Base-by-base conservation (phyloP, 2,329 filamentous ascomycete species). In the Aureobasidium sp. region DNA sequence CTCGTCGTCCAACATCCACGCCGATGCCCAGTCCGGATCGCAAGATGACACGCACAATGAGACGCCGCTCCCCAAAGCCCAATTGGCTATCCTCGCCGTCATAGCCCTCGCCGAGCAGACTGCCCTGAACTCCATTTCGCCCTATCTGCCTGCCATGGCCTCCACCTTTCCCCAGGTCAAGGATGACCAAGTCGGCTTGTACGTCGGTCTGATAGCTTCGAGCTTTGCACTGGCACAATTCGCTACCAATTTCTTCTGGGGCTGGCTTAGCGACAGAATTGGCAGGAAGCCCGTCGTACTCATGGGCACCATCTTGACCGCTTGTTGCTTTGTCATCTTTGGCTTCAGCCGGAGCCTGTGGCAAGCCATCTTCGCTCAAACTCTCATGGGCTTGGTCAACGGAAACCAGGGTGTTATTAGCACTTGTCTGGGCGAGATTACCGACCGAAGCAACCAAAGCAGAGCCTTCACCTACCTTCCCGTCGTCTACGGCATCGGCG, bases 21-120 rank as follows among this genome's bases (percentile, higher is more conserved):
- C 61, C 67, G 67, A 66, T 62, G 70, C 69, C 65, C 67, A 68
- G 59, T 73, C 74, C 55, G 71, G 59, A 49, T 53, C 72, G 29
- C 71, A 72, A 44, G 71, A 73, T 57, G 70, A 70, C 29, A 70
- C 65, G 59, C 71, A 78, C 65, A 76, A 82, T 66, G 82, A 84
- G 66, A 90, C 90, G 1, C 92, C 93, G 0, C 77, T 99, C 20
- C 94, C 94, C 0, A 85, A 85, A 66, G 85, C 82, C 67, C 94
- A 97, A 78, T 87, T 99, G 64, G 82, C 86, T 5, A 84, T 97
- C 14, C 79, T 99, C 37, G 93, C 93, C 1, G 78, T 97, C 66
- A 89, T 99, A 64, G 92, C 92, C 7, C 81, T 99, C 25, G 89
- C 90, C 60, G 94, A 99, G 73, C 94, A 99, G 79, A 97, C 93